Evolutionary conservation across 2,329 filamentous ascomycete genomes (phyloP).

Genomic region (Aspergillus bombycis): DNA sequence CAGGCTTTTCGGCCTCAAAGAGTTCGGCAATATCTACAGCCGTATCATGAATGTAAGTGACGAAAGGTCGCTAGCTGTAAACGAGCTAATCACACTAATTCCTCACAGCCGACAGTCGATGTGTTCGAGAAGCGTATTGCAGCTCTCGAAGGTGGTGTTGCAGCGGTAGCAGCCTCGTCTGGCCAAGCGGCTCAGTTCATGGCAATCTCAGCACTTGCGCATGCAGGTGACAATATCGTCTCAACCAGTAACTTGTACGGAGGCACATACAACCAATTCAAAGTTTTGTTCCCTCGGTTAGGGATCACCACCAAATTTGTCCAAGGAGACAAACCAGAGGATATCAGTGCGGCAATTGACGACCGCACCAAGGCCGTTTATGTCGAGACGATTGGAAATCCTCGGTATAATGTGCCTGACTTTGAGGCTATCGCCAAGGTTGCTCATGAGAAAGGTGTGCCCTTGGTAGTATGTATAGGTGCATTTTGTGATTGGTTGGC

Average conservation of each 20-base stretch:
- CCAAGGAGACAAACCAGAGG: constrained; percentile 75
- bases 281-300: constrained; percentile 83
- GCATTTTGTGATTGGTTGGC: too few species aligned
- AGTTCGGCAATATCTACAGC: constrained; percentile 97
- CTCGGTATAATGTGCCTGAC: constrained; percentile 89
- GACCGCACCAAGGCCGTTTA: constrained; percentile 93
- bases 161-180: constrained; percentile 80
- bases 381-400: constrained; percentile 91
- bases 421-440: constrained; percentile 83
- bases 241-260: constrained; percentile 90
- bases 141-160: constrained; percentile 90
- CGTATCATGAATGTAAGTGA: constrained; percentile 84
- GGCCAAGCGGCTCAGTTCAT: constrained; percentile 94
- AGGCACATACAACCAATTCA: constrained; percentile 96
- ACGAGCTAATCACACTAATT: background rate
- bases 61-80: background rate
- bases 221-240: constrained; percentile 89
- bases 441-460: constrained; percentile 71
- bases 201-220: constrained; percentile 79
- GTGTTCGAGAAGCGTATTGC: constrained; percentile 96
- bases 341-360: constrained; percentile 81
- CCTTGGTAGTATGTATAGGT: constrained; percentile 57
- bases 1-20: constrained; percentile 92
- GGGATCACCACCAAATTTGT: constrained; percentile 90
- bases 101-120: constrained; percentile 76